Evolutionary conservation across 495 filamentous ascomycete species (phyloP).

Genomic region (Durotheca rogersii): DNA sequence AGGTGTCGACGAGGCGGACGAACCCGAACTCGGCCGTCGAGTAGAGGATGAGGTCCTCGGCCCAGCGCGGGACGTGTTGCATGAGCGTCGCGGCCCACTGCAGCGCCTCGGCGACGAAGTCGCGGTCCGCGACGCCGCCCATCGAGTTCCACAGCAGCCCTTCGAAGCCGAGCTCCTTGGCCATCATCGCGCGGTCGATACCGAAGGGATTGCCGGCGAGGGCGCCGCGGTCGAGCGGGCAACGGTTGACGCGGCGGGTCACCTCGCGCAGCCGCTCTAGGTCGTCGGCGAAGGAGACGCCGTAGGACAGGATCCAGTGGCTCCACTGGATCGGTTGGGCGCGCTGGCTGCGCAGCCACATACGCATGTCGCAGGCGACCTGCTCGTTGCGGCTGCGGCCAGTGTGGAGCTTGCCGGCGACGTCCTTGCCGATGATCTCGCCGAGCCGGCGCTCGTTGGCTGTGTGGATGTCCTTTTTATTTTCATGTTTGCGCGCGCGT

Average conservation of each 20-base stretch:
- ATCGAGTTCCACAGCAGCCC: conserved; percentile 81
- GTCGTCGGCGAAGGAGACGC: conserved; percentile 71
- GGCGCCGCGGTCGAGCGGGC: conserved; percentile 81
- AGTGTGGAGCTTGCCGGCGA: conserved; percentile 91
- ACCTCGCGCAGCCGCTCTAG: conserved; percentile 78
- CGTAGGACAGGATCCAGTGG: conserved; percentile 84
- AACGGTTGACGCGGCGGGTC: conserved; percentile 70
- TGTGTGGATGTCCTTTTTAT: conserved; percentile 71
- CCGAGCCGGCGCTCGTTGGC: conserved; percentile 89
- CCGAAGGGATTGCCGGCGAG: conserved; percentile 90
- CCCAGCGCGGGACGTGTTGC: conserved; percentile 82
- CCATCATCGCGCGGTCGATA: conserved; percentile 86
- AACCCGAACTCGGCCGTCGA: conserved; percentile 79
- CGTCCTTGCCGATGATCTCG: conserved; percentile 84
- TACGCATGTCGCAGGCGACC: conserved; percentile 87
- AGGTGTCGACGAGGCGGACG: conserved; percentile 79
- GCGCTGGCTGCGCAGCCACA: conserved; percentile 88
- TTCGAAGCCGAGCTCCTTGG: conserved; percentile 84
- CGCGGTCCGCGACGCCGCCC: conserved; percentile 79
- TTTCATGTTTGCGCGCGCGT: no score
- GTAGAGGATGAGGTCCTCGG: conserved; percentile 91
- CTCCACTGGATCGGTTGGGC: conserved; percentile 88
- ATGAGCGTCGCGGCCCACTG: conserved; percentile 86
- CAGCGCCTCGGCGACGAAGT: conserved; percentile 88
- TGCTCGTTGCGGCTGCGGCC: conserved; percentile 93